These are phyloP conservation scores for Globisporangium alternatum DNA, from an alignment of 352 stramenopile genomes.

Conservation along the genomic window DNA sequence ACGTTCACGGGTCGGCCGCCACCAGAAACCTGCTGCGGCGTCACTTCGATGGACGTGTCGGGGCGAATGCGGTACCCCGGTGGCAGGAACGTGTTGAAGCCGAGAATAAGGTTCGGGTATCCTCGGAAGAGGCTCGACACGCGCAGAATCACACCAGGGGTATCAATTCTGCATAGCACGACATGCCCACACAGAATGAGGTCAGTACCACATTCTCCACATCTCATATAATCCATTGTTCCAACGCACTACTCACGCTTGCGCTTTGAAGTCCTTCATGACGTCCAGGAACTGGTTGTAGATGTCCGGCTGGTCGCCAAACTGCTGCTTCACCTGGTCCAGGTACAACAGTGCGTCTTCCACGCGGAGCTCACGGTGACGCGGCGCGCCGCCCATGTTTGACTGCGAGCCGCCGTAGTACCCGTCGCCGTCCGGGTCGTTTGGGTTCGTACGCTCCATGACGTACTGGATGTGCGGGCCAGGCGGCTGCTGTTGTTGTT, in stretches of 20 bases:
- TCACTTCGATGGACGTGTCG: constrained; percentile 80
- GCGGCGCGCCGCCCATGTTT: constrained; percentile 33
- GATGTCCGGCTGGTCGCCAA: constrained; percentile 98
- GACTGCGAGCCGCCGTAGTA: constrained; percentile 28
- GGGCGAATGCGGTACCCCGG: constrained; percentile 89
- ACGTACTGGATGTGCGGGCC: constrained; percentile 42
- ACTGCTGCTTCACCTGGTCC: constrained; percentile 99
- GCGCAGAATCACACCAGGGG: constrained; percentile 97
- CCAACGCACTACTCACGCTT: constrained; percentile 45
- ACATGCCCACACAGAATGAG: neutral
- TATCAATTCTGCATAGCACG: constrained; percentile 90
- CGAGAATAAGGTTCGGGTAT: constrained; percentile 97
- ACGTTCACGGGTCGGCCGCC: constrained; percentile 17
- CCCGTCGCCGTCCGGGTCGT: constrained; percentile 27
- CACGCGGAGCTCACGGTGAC: constrained; percentile 86
- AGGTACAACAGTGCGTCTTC: constrained; percentile 99
- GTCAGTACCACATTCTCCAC: neutral
- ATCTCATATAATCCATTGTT: neutral
- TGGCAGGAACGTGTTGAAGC: constrained; percentile 99
- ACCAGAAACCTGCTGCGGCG: constrained; percentile 58
- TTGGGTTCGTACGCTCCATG: constrained; percentile 46
- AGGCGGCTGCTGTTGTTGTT: constrained; percentile 30
- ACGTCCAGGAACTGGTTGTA: constrained; percentile 99
- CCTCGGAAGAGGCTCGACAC: constrained; percentile 98
- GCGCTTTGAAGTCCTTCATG: constrained; percentile 99